Evolutionary conservation across 352 stramenopile species (phyloP).

Genomic region (Globisporangium cylindrosporum): DNA sequence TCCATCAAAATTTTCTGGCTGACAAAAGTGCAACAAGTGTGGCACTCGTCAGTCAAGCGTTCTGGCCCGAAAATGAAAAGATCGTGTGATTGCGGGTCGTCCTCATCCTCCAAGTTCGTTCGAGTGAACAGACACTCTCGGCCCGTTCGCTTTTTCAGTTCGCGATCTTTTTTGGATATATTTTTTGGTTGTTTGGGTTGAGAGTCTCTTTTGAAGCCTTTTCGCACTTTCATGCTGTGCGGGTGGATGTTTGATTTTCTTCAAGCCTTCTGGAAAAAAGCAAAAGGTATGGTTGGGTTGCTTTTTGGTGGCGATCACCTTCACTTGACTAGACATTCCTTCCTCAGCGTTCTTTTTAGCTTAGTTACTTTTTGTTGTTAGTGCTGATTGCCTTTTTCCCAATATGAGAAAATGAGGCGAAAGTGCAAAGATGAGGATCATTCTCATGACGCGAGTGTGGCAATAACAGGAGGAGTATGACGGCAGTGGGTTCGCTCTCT

Average conservation of each 20-base stretch:
- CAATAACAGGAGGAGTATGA: too few relatives aligned
- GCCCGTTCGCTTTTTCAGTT: background rate
- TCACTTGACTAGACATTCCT: too few relatives aligned
- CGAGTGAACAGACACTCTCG: background rate
- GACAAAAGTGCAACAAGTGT: background rate
- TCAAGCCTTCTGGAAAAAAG: too few relatives aligned
- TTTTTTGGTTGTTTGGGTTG: background rate
- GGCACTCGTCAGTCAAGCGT: background rate
- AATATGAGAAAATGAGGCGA: too few relatives aligned
- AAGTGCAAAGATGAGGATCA: too few relatives aligned
- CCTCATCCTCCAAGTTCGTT: background rate
- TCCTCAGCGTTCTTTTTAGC: too few relatives aligned
- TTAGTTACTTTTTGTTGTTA: too few relatives aligned
- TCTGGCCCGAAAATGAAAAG: background rate
- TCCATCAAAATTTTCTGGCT: background rate
- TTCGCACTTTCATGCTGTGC: background rate
- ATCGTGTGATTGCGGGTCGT: background rate
- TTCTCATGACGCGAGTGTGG: too few relatives aligned
- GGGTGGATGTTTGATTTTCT: background rate
- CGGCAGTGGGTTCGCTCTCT: too few relatives aligned
- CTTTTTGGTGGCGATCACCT: too few relatives aligned
- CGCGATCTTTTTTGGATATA: background rate
- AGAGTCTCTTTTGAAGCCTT: background rate
- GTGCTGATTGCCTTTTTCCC: too few relatives aligned
- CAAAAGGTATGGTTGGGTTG: too few relatives aligned